These are phyloP conservation scores for Cercospora sp. DNA, from an alignment of 2,329 filamentous ascomycete species.

Conservation along the genomic window DNA sequence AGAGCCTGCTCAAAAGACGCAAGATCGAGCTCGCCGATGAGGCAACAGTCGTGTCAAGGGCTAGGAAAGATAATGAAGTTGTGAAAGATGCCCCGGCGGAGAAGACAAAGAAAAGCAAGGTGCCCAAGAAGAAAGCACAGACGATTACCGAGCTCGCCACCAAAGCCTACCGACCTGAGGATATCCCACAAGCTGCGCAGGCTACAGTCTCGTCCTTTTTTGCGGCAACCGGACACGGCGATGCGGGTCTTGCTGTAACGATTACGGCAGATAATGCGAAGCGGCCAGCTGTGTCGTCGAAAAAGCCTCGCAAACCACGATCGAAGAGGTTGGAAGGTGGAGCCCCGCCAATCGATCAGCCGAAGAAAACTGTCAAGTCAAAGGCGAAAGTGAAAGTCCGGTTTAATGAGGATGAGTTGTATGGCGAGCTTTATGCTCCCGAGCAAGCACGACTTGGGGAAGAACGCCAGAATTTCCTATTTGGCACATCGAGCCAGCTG, in stretches of 20 bases:
- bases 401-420: slow-evolving; percentile 24
- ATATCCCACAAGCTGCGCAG: slow-evolving; percentile 25
- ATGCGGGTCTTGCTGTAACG: background rate
- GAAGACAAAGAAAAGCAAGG: slow-evolving; percentile 35
- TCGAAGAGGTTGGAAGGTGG: slow-evolving; percentile 22
- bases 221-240: slow-evolving; percentile 22
- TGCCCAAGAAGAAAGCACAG: slow-evolving; percentile 66
- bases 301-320: slow-evolving; percentile 33
- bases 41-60: slow-evolving; percentile 4
- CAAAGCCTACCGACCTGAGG: slow-evolving; percentile 60
- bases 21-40: slow-evolving; percentile 23
- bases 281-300: slow-evolving; percentile 16
- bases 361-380: slow-evolving; percentile 31
- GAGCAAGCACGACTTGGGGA: slow-evolving; percentile 65
- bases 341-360: background rate
- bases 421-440: slow-evolving; percentile 61
- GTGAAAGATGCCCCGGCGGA: background rate
- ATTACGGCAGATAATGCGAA: slow-evolving; percentile 1
- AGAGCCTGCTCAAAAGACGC: slow-evolving; percentile 23
- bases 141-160: slow-evolving; percentile 79
- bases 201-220: slow-evolving; percentile 50
- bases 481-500: slow-evolving; percentile 83
- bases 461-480: slow-evolving; percentile 72
- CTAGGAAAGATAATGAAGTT: background rate
- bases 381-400: slow-evolving; percentile 41